These are phyloP conservation scores for Lycium barbarum DNA, from an alignment of 257 asterid genomes.

Conservation along the genomic window DNA sequence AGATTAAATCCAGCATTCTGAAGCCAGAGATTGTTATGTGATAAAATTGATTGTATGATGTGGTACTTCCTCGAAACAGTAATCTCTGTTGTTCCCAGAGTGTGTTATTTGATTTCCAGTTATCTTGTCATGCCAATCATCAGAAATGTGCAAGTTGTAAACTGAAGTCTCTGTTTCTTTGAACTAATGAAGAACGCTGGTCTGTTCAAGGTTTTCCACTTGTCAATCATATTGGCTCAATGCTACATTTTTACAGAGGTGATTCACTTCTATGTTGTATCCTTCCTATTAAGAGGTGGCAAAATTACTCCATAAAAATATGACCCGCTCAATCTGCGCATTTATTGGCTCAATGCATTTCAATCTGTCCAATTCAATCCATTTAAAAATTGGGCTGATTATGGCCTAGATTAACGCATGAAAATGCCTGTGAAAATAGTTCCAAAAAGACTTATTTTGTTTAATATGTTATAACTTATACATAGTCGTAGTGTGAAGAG, in stretches of 20 bases:
- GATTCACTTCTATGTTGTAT: not conserved
- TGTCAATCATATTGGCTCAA: not conserved
- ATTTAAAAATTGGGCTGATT: no score
- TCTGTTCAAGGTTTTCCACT: not conserved
- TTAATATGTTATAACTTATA: no score
- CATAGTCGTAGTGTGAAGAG: no score
- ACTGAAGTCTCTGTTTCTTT: not conserved
- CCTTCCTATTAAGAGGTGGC: no score
- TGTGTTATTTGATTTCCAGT: not conserved
- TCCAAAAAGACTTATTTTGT: no score
- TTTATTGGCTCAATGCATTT: not conserved
- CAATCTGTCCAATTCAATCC: no score
- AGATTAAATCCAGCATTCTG: constrained; percentile 83
- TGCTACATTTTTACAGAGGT: not conserved
- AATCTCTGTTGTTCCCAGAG: not conserved
- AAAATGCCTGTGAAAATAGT: no score
- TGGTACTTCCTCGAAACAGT: not conserved
- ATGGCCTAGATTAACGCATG: no score
- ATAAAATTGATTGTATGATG: constrained; percentile 18
- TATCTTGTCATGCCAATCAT: not conserved
- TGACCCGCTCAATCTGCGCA: not conserved
- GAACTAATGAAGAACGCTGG: not conserved
- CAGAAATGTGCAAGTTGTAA: not conserved
- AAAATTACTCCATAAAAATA: no score
- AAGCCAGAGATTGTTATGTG: constrained; percentile 89